Evolutionary conservation across 306 rosid species (phyloP).

Genomic region (Ormosia emarginata): DNA sequence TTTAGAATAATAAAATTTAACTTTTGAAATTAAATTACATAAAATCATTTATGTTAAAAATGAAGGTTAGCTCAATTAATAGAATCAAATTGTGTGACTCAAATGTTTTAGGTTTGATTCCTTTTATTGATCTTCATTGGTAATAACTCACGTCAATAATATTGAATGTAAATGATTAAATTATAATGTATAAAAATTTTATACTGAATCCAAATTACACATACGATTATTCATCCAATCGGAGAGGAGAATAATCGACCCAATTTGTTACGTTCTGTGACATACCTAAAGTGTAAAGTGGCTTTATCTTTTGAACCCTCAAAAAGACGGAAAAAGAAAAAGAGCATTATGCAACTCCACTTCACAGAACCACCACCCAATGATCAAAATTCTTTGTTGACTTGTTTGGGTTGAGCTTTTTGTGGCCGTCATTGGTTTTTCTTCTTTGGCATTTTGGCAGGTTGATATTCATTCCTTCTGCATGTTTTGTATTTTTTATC

Average conservation of each 20-base stretch:
- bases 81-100: background rate
- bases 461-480: background rate
- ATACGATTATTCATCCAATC: background rate
- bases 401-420: background rate
- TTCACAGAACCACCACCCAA: conserved; percentile 16
- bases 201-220: background rate
- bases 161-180: background rate
- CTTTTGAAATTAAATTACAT: too few species aligned
- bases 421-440: background rate
- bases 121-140: too few species aligned
- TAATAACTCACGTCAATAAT: too few species aligned
- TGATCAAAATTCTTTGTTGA: conserved; percentile 11
- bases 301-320: conserved; percentile 1
- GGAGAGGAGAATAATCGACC: conserved; percentile 23
- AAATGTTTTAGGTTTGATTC: background rate
- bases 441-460: background rate
- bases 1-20: too few species aligned
- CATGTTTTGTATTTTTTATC: background rate
- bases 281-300: conserved; percentile 22
- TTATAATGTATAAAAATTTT: background rate
- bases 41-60: too few species aligned
- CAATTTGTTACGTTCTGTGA: background rate
- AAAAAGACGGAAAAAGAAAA: background rate
- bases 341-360: conserved; percentile 10
- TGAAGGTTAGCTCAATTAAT: too few species aligned